These are phyloP conservation scores for Syzygium grande DNA, from an alignment of 345 rosid genomes.

Conservation along the genomic window DNA sequence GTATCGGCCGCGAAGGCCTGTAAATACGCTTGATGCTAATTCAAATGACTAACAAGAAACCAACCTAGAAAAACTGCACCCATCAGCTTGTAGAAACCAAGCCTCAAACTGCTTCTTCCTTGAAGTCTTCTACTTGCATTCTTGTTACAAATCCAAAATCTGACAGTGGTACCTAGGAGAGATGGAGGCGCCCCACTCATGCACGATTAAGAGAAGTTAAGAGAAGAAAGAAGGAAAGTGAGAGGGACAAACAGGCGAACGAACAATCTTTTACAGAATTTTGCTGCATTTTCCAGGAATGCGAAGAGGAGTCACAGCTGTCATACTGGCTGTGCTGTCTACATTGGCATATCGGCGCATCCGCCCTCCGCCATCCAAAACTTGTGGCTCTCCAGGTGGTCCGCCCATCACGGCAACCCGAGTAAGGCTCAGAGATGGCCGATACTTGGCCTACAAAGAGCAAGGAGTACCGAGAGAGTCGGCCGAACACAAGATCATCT, in stretches of 20 bases:
- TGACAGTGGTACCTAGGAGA: too few species aligned
- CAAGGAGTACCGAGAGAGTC: conserved; percentile 24
- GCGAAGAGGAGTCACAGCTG: background rate
- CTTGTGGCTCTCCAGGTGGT: conserved; percentile 30
- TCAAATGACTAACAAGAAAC: too few species aligned
- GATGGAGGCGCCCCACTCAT: too few species aligned
- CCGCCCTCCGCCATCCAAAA: conserved; percentile 30
- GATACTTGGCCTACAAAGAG: conserved; percentile 47
- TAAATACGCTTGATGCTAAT: too few species aligned
- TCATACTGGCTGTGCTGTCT: background rate
- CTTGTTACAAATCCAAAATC: too few species aligned
- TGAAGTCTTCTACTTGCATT: too few species aligned
- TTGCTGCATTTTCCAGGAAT: background rate
- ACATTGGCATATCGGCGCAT: conserved; percentile 15
- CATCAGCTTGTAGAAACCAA: too few species aligned
- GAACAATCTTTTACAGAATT: background rate
- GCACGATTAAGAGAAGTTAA: too few species aligned
- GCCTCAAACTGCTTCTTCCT: too few species aligned
- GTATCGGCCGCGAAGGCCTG: too few species aligned
- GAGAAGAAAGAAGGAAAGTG: background rate
- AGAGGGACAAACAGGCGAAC: background rate
- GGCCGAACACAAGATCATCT: conserved; percentile 31
- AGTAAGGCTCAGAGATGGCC: conserved; percentile 40
- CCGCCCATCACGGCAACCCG: conserved; percentile 29
- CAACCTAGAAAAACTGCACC: too few species aligned